Evolutionary conservation across 192 early-diverging fungal species (phyloP).

Genomic region (Umbelopsis isabellina): DNA sequence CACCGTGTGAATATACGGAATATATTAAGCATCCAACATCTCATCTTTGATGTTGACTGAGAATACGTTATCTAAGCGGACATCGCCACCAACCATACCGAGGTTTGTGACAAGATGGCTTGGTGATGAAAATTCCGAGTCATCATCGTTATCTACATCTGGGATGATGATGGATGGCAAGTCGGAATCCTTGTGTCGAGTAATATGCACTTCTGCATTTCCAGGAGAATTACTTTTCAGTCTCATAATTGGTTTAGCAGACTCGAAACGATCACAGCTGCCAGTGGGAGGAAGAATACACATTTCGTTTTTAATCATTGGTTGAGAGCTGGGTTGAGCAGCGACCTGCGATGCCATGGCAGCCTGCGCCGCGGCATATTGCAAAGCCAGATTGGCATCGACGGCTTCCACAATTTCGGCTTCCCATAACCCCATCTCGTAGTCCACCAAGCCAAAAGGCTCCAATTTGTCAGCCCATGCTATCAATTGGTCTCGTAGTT

Average conservation of each 20-base stretch:
- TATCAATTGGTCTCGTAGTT: conserved; percentile 61
- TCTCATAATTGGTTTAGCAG: neutral
- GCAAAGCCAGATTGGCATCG: conserved; percentile 49
- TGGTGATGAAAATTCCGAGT: conserved; percentile 18
- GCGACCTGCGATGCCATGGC: conserved; percentile 30
- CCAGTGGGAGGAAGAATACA: conserved; percentile 14
- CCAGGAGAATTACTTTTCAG: neutral
- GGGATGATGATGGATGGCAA: conserved; percentile 16
- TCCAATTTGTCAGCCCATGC: conserved; percentile 73
- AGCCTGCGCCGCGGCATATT: conserved; percentile 38
- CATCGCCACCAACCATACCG: conserved; percentile 2
- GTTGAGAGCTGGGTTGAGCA: conserved; percentile 6
- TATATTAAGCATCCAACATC: conserved; percentile 1
- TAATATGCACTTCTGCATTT: neutral
- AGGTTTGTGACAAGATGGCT: neutral
- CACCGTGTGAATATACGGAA: neutral
- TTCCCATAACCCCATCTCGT: conserved; percentile 84
- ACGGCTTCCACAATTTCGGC: conserved; percentile 72
- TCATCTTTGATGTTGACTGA: conserved; percentile 12
- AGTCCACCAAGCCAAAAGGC: conserved; percentile 79
- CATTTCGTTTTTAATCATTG: neutral
- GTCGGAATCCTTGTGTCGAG: neutral
- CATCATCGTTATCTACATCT: neutral
- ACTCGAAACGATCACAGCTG: conserved; percentile 4
- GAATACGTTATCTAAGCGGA: conserved; percentile 3